Evolutionary conservation across 2,329 filamentous ascomycete genomes (phyloP).

Genomic region (Fusarium burgessii): DNA sequence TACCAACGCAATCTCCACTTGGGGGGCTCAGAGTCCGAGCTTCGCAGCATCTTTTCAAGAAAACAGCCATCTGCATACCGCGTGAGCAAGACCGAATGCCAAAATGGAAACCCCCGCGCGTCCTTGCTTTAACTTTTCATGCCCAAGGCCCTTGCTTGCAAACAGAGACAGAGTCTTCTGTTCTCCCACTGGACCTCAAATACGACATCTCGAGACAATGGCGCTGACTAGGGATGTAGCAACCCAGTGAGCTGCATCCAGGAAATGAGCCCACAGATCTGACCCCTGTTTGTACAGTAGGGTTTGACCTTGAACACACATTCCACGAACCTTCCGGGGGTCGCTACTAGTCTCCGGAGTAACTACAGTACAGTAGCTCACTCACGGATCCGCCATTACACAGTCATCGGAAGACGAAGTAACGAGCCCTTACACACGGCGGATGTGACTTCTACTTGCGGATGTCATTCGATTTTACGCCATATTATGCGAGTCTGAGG

Average conservation of each 20-base stretch:
- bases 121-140: slow-evolving; percentile 4
- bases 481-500: slow-evolving; percentile 27
- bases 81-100: background rate
- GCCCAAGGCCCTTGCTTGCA: background rate
- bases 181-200: background rate
- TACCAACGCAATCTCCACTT: slow-evolving; percentile 23
- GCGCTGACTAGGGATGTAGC: slow-evolving; percentile 24
- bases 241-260: slow-evolving; percentile 12
- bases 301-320: slow-evolving; percentile 16
- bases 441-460: background rate
- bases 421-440: slow-evolving; percentile 23
- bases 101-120: slow-evolving; percentile 10
- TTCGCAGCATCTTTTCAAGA: slow-evolving; percentile 17
- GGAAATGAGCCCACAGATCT: slow-evolving; percentile 1
- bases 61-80: slow-evolving; percentile 27
- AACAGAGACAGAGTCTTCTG: background rate
- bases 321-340: slow-evolving; percentile 9
- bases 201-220: slow-evolving; percentile 25
- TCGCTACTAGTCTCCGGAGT: slow-evolving; percentile 7
- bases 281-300: slow-evolving; percentile 14
- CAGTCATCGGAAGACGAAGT: slow-evolving; percentile 9
- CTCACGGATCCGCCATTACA: slow-evolving; percentile 7
- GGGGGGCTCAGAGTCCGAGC: slow-evolving; percentile 11
- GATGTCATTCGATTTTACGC: slow-evolving; percentile 11
- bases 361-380: slow-evolving; percentile 5